Percentiles rank a stretch among this genome's conserved stretches.
Conservation (phyloP, 2,329 filamentous ascomycete species). For the Arthrobotrys entomopaga region DNA sequence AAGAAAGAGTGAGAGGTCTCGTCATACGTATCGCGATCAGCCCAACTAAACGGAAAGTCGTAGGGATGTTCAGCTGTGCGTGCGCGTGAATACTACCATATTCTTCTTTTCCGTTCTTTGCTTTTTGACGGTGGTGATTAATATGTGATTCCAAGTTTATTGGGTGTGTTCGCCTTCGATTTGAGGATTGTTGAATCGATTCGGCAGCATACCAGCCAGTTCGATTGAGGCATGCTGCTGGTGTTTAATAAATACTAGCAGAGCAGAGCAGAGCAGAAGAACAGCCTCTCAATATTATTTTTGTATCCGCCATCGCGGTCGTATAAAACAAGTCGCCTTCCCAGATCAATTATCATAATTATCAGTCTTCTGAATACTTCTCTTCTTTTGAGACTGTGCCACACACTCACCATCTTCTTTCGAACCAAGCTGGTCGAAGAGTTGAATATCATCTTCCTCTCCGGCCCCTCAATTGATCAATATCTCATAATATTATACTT, state of each 20-base stretch:
- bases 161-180: not conserved
- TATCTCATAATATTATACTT: conserved; percentile 4
- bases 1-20: conserved; percentile 7
- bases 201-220: conserved; percentile 35
- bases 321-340: conserved; percentile 16
- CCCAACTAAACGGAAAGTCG: conserved; percentile 40
- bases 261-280: too few relatives aligned
- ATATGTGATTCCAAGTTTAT: not conserved
- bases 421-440: conserved; percentile 21
- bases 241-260: too few relatives aligned
- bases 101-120: conserved; percentile 36
- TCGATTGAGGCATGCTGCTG: conserved; percentile 18
- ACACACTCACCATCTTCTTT: not conserved
- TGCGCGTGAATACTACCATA: too few relatives aligned
- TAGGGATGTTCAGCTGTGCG: conserved; percentile 48
- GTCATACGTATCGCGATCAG: conserved; percentile 55
- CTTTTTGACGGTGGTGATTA: not conserved
- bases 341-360: not conserved
- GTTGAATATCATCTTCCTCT: conserved; percentile 54
- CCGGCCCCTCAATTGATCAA: conserved; percentile 1
- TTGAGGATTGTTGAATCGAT: conserved; percentile 51
- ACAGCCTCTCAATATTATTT: not conserved
- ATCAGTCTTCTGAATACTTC: too few relatives aligned
- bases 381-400: conserved; percentile 3
- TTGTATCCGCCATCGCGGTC: not conserved